Base-by-base conservation (phyloP, 164 flowering plant species). In the Stephania yunnanensis region DNA sequence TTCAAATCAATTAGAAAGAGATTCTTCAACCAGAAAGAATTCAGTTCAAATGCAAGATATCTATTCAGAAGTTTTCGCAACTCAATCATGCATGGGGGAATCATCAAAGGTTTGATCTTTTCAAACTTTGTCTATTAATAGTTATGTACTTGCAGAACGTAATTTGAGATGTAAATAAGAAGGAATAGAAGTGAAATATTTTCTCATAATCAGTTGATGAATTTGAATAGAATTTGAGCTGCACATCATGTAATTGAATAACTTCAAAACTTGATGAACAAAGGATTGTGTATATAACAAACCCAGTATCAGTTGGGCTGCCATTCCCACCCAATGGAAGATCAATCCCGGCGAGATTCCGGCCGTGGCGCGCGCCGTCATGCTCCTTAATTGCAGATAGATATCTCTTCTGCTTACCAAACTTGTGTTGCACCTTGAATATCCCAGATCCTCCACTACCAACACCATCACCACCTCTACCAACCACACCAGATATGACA, bases 261-360 rank as follows among this genome's bases (percentile, higher is more conserved):
- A 25, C 0, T 25, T 25, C 25, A 25, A 25, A 25, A 25, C 25
- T 25, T 25, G 25, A 25, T 25, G 25, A 25, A 25, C 25, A 25
- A 25, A 25, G 25, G 25, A 25, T 25, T 25, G 25, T 25, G 25
- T 25, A 25, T 25, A 22, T 9, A 44, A 48, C 82, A 25, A 50
- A 90, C 97, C 94, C 92, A 68, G 85, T 81, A 73, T 80, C 78
- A 15, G 87, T 87, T 44, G 92, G 90, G 30, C 88, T 87, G 70
- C 94, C 87, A 63, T 81, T 79, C 52, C 97, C 92, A 46, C 91
- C 92, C 13, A 92, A 29, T 22, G 91, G 89, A 15, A 92, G 84
- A 82, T 92, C 94, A 50, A 50, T 15, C 15, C 55, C 55, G 55
- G 55, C 55, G 15, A 50, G 55, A 50, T 50, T 50, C 55, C 55